Evolutionary conservation across 768 basidiomycete genomes (phyloP), one percentile per base, ranked within the genome.

Genomic region (Mycena rebaudengoi): DNA sequence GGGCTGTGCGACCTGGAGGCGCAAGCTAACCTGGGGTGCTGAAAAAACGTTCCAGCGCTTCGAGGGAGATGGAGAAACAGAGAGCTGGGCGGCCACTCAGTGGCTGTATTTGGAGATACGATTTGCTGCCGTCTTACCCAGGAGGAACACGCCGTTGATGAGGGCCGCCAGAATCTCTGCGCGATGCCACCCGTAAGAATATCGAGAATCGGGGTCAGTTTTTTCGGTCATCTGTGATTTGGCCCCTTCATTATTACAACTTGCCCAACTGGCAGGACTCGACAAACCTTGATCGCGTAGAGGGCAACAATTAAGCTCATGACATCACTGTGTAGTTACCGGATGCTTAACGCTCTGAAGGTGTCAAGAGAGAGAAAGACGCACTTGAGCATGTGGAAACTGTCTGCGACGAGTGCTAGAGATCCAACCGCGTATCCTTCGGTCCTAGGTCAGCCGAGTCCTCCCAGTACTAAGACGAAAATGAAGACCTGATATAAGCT

Each of bases 181-280:
- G 65, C 98, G 85, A 77, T 99, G 96, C 97, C 96, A 99, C n/a
- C 96, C 97, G 74, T 99, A 99, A 5, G 97, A 95, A 77, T 98
- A 98, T 50, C 89, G 86, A 28, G 91, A 85, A 77, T 91, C 87
- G 30, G 78, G 79, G 28, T 86, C 78, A 29, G 80, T 85, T 57
- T 82, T 82, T 33, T 83, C 82, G 33, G 91, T 88, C 57, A 95
- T 83, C 92, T 96, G 68, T 29, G n/a, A n/a, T n/a, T n/a, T n/a
- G 57, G 13, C 28, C 29, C 37, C 21, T 4, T 48, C 11, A 39
- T 71, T 20, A 68, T 51, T 57, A 45, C 63, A 48, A 23, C 53
- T 28, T 55, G 53, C 44, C 23, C 43, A 59, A 26, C 23, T 49
- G 39, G 67, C 64, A 20, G 62, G 43, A 20, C 8, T 21, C 3